Evolutionary conservation across 129 eudicot genomes (phyloP), one percentile per base, ranked within the genome.

Genomic region (Solidago caesia): DNA sequence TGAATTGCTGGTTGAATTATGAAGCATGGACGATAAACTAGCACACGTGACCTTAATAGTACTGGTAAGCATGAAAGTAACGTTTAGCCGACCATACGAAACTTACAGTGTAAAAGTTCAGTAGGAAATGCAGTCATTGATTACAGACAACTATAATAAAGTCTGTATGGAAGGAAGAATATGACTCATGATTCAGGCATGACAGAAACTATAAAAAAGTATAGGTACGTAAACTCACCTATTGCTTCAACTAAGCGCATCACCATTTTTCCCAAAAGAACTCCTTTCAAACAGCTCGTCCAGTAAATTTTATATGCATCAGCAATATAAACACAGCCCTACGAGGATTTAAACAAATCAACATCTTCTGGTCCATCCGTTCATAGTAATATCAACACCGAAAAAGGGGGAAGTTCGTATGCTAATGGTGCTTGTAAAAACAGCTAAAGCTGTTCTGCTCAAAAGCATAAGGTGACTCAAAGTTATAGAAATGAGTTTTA

Each of bases 231-330:
- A 74, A 83, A 70, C 97, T 91, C 76, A 95, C 99, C 96, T 56
- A 95, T 91, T 67, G 99, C 99, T 88, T 95, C 99, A 59, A 95
- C 99, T 64, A 91, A 67, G n/a, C 86, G 87, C 6, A 91, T 73
- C 61, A 95, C 99, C 99, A 95, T 95, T 83, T 91, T 80, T 44
- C 99, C 99, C 2, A 96, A 76, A 83, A 86, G 99, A 73, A 82
- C 61, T 74, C 97, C 97, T 82, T 88, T 87, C 49, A 85, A 79
- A 84, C 99, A 95, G 83, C 88, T 74, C 12, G 91, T 82, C 97
- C 96, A 91, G 74, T 94, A 91, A 74, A 88, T 87, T 83, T 82
- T 91, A 75, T 91, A 94, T 29, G 97, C 97, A 71, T 94, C 99
- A 56, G 77, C 46, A 8, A 94, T 84, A 83, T 91, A 94, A 51